Evolutionary conservation across 2,329 filamentous ascomycete species (phyloP), one percentile per base, ranked within the genome.

Genomic region (Apiospora malaysiana): DNA sequence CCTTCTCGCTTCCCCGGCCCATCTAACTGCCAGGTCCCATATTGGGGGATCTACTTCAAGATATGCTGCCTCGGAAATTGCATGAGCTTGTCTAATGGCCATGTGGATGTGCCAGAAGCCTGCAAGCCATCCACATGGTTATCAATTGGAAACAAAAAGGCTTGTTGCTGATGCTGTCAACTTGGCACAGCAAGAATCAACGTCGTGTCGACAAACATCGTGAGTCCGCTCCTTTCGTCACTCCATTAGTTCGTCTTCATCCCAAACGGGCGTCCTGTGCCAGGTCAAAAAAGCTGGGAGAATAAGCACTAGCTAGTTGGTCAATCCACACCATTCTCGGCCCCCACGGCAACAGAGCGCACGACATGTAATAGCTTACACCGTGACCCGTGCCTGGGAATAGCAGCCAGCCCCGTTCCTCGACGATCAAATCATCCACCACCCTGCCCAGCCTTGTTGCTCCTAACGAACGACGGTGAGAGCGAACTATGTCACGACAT

Each of bases 21-120:
- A n/a, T 10, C n/a, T 5, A 67, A 67, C 43, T 46, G 65, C 40
- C 65, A 43, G 40, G n/a, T 43, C 40, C 65, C 65, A 46, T 67
- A 63, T 63, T 63, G 56, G 56, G 3, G 18, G 3, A 40, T 40
- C 27, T 4, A 63, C 56, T 18, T 18, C 56, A 40, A 40, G 56
- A 32, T 4, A 40, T 40, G 32, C 56, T 63, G 32, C 56, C 8
- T 63, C 32, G 9, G n/a, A 12, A 14, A 16, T 21, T 16, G 27
- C 8, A 8, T 63, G 21, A n/a, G 56, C 4, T 32, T 32, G 10
- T 40, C 32, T 21, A 63, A 63, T 40, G 10, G n/a, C n/a, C n/a
- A 23, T 5, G 12, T n/a, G 56, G 9, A 14, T 18, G n/a, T 5
- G 6, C 8, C 2, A 23, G 27, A n/a, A 2, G 2, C 6, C 18